phyloP scores from a whole-genome alignment of 139 green algal species.

The Volvox africanus region DNA sequence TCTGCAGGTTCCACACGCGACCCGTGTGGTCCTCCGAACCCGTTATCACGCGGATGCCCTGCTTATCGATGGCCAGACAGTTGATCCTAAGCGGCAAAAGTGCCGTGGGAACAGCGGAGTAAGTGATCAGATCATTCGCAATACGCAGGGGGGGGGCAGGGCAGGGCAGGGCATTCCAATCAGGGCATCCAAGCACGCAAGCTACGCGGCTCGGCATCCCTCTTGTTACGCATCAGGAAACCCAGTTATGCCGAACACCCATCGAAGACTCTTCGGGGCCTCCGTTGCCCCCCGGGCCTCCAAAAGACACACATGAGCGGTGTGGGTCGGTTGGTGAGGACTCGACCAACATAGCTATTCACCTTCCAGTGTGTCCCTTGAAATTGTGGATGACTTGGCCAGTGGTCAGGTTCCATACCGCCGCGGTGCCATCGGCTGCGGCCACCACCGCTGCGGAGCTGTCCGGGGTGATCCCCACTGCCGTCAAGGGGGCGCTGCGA shows the following conservation, averaged over 20 bases:
- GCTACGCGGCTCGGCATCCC: no score
- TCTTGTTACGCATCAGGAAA: no score
- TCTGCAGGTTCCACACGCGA: constrained; percentile 59
- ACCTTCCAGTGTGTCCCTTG: constrained; percentile 58
- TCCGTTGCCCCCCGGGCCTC: no score
- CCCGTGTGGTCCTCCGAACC: constrained; percentile 47
- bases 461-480: constrained; percentile 71
- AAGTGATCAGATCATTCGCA: no score
- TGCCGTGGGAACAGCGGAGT: no score
- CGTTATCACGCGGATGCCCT: constrained; percentile 51
- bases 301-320: no score
- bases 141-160: no score
- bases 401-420: constrained; percentile 74
- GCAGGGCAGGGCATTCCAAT: no score
- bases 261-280: no score
- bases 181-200: no score
- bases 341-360: neutral
- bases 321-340: no score
- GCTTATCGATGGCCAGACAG: constrained; percentile 63
- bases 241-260: no score
- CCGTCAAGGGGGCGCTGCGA: constrained; percentile 59
- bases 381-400: constrained; percentile 64
- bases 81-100: constrained; percentile 58
- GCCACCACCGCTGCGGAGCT: constrained; percentile 64
- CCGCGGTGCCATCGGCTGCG: constrained; percentile 65